Evolutionary conservation across 2,329 filamentous ascomycete species (phyloP), one percentile per base, ranked within the genome.

Genomic region (Helotiales sp.): DNA sequence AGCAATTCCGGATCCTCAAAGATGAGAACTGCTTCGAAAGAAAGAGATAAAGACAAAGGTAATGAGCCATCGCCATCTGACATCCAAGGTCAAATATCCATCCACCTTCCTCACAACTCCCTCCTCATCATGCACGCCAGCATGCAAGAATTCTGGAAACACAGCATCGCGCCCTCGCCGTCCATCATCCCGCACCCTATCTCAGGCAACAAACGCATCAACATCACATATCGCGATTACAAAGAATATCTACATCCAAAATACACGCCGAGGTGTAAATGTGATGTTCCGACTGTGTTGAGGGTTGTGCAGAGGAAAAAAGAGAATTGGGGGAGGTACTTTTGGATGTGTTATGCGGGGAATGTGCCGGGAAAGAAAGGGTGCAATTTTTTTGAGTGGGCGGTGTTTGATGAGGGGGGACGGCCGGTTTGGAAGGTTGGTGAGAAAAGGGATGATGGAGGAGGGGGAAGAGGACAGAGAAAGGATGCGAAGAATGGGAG

Each of bases 91-190:
- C 94, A 97, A 77, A 95, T 98, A 66, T 89, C 93, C 0, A 96
- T 98, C 50, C 93, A 97, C 73, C 87, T 98, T 0, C 95, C 95
- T 0, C 96, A 98, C 79, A 98, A 98, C 78, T 96, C 93, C 0
- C 85, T 98, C 0, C 84, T 99, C 0, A 84, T 98, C 10, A 98
- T 99, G 96, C 94, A 98, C 75, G 94, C 95, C 0, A 93, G 97
- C 77, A 98, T 97, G 93, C 95, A 98, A 76, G 95, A 98, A 76
- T 90, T 92, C 76, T 98, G 93, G 93, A 98, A 97, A 78, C 96
- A 99, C 78, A 87, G 87, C 71, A 91, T 99, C 50, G 84, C 89
- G 0, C 91, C 93, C 0, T 89, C 91, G 0, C 83, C 85, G 58
- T 87, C 89, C 3, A 91, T 98, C 66, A 91, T 93, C 69, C 93